Percentiles rank a stretch among this genome's conserved stretches.
Conservation (phyloP, 1,139 yeast species). For the Candida freyschussii region DNA sequence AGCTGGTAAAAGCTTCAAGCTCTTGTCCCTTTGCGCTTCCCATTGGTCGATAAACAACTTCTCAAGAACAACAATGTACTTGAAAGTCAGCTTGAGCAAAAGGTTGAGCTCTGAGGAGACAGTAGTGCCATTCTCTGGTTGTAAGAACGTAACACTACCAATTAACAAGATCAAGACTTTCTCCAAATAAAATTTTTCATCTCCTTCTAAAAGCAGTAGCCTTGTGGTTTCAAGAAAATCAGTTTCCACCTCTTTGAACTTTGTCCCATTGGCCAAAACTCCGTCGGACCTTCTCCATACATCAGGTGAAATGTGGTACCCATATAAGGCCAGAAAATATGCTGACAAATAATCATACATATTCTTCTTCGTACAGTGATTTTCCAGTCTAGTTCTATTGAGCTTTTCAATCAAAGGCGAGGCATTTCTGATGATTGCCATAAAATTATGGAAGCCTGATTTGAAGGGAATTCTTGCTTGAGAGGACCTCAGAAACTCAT, state of each 20-base stretch:
- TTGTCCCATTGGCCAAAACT: constrained; percentile 27
- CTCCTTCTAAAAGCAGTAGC: constrained; percentile 11
- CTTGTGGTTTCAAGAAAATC: constrained; percentile 28
- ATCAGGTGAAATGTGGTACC: constrained; percentile 20
- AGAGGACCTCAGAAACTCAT: constrained; percentile 56
- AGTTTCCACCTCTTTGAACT: constrained; percentile 31
- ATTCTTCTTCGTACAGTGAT: constrained; percentile 5
- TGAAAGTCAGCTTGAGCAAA: constrained; percentile 30
- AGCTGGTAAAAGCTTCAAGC: constrained; percentile 24
- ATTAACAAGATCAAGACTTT: constrained; percentile 25
- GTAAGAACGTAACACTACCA: constrained; percentile 26
- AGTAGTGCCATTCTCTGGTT: constrained; percentile 13
- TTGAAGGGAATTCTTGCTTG: constrained; percentile 45
- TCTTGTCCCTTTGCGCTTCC: constrained; percentile 5
- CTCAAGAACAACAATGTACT: constrained; percentile 29
- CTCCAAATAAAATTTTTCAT: constrained; percentile 15
- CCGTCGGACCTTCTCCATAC: constrained; percentile 31
- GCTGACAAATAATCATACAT: constrained; percentile 8
- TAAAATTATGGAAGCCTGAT: constrained; percentile 18
- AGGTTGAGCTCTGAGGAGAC: constrained; percentile 21
- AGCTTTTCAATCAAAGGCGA: constrained; percentile 14
- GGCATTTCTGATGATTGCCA: constrained; percentile 9
- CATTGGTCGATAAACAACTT: constrained; percentile 19
- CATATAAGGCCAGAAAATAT: constrained; percentile 19
- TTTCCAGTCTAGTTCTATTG: constrained; percentile 16